A percentile compares a stretch with the other conserved stretches of the same genome.
Conservation (phyloP, 108 stramenopile genomes). For the Aurantiochytrium sp. region DNA sequence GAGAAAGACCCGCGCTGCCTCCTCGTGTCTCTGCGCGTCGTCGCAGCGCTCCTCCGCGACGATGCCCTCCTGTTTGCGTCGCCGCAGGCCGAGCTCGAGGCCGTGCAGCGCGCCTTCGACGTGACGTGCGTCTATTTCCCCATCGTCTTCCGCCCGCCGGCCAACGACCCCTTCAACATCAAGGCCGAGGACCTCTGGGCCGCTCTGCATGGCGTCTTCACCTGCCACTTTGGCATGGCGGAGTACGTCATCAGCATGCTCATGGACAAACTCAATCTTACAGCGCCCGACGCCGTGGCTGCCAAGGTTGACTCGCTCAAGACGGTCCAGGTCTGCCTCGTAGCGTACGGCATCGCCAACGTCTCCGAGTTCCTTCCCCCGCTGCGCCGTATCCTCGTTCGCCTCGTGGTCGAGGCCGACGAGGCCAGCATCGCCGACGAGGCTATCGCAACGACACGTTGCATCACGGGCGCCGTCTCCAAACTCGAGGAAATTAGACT, state of each 20-base stretch:
- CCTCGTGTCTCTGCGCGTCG: not conserved
- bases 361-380: not conserved
- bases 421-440: not conserved
- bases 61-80: not conserved
- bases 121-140: slow-evolving; percentile 24
- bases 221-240: not conserved
- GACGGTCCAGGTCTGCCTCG: not conserved
- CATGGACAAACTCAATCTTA: slow-evolving; percentile 12
- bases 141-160: slow-evolving; percentile 10
- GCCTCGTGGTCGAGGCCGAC: not conserved
- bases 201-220: not conserved
- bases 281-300: not conserved
- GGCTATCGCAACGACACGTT: not conserved
- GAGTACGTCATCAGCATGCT: not conserved
- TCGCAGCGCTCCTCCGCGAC: not conserved
- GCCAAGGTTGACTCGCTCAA: not conserved
- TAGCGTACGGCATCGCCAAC: not conserved
- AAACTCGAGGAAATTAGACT: not conserved
- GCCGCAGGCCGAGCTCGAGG: not conserved
- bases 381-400: not conserved
- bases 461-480: not conserved
- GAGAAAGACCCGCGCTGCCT: slow-evolving; percentile 25
- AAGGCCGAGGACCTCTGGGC: slow-evolving; percentile 18
- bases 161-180: slow-evolving; percentile 24
- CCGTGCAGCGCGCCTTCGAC: slow-evolving; percentile 7